A percentile compares a stretch with the other conserved stretches of the same genome.
phyloP scores from a whole-genome alignment of 257 asterid species.

The Schizonepeta tenuifolia region DNA sequence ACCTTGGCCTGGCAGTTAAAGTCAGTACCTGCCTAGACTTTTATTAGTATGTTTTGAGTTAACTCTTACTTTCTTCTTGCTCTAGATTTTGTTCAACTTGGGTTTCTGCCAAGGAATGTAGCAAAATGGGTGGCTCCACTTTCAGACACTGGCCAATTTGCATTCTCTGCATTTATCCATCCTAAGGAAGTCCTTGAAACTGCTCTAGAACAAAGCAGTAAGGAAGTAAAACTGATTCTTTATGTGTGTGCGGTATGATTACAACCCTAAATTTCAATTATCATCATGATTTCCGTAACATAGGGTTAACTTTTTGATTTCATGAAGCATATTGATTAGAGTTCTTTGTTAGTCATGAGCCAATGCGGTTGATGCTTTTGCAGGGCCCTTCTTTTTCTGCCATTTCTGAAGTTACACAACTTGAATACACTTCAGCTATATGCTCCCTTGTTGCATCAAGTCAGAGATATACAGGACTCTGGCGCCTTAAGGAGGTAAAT shows the following conservation, averaged over 20 bases:
- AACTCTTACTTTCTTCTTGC: constrained; percentile 34
- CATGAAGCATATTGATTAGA: constrained; percentile 26
- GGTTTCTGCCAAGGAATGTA: constrained; percentile 75
- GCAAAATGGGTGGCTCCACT: constrained; percentile 91
- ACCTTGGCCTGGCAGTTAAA: constrained; percentile 16
- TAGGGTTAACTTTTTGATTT: constrained; percentile 20
- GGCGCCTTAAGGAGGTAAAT: constrained; percentile 90
- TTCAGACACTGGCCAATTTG: constrained; percentile 68
- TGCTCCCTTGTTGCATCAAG: constrained; percentile 79
- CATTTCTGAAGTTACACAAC: constrained; percentile 45
- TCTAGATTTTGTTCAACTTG: constrained; percentile 75
- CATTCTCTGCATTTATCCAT: constrained; percentile 78
- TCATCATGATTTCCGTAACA: constrained; percentile 9
- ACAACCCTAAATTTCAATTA: constrained; percentile 18
- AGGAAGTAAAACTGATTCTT: constrained; percentile 64
- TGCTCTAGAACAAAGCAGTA: constrained; percentile 80
- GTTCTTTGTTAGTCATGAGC: constrained; percentile 22
- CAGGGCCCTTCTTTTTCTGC: constrained; percentile 77
- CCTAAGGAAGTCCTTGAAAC: constrained; percentile 80
- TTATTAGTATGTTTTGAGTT: constrained; percentile 21
- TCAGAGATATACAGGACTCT: constrained; percentile 75
- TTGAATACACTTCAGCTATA: constrained; percentile 59
- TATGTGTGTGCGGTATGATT: constrained; percentile 67
- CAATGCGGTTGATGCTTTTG: constrained; percentile 30
- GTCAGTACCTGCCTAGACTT: constrained; percentile 8